Percentiles rank a stretch among this genome's conserved stretches.
These are phyloP conservation scores for Pelagomonas calceolata DNA, from an alignment of 108 stramenopile genomes.

Conservation along the genomic window DNA sequence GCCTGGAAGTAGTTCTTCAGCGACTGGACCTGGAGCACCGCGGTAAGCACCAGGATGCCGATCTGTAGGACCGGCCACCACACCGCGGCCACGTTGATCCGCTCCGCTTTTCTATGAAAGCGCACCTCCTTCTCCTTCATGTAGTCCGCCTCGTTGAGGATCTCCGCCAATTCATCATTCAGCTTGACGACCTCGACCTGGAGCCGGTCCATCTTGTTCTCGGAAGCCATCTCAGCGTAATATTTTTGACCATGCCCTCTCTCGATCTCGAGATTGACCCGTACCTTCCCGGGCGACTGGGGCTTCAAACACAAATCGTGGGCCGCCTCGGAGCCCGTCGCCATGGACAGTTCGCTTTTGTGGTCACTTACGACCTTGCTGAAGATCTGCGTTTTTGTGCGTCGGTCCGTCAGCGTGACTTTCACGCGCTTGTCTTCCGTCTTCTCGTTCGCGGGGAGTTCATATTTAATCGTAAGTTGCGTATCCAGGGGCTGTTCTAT, in stretches of 20 bases:
- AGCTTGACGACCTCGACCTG: slow-evolving; percentile 11
- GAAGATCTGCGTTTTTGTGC: neutral
- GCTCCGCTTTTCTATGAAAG: slow-evolving; percentile 15
- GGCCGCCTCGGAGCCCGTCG: neutral
- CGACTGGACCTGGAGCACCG: slow-evolving; percentile 12
- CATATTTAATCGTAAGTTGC: neutral
- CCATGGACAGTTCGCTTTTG: neutral
- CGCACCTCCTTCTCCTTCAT: slow-evolving; percentile 24
- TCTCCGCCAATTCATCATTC: slow-evolving; percentile 15
- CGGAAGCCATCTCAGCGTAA: slow-evolving; percentile 13
- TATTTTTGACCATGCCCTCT: slow-evolving; percentile 4
- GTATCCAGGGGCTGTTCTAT: neutral
- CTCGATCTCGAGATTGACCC: neutral
- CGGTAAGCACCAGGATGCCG: slow-evolving; percentile 17
- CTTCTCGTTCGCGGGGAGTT: neutral
- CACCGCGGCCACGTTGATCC: slow-evolving; percentile 11
- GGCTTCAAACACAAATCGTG: neutral
- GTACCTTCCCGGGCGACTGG: neutral
- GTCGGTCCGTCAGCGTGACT: neutral
- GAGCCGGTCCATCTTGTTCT: slow-evolving; percentile 12
- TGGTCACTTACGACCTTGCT: neutral
- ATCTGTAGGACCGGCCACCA: slow-evolving; percentile 26
- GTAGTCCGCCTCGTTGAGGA: slow-evolving; percentile 24
- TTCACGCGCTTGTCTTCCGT: neutral
- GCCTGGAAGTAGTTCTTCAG: slow-evolving; percentile 22